Evolutionary conservation across 2,329 filamentous ascomycete species (phyloP), one percentile per base, ranked within the genome.

Genomic region (Phialemoniopsis sp.): DNA sequence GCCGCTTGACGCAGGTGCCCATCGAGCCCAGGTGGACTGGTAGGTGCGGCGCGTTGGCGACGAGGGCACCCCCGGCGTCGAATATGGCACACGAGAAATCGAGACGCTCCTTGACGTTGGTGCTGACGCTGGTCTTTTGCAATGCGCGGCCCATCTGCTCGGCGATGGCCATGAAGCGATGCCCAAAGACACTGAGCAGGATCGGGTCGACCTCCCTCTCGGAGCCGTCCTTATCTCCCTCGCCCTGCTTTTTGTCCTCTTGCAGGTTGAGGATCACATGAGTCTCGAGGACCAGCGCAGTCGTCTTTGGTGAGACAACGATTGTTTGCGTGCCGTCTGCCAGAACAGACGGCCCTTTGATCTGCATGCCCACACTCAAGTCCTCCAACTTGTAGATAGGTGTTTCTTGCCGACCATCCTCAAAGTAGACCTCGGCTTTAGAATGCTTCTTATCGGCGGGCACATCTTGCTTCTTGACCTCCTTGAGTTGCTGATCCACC

Each of bases 241-340:
- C 39, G 26, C 46, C 40, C 39, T 52, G 50, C 18, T 55, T 70
- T 46, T 38, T 56, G 45, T 76, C 66, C 34, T 81, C 80, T 39
- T 82, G 78, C 31, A 93, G 76, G 47, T 95, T 89, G 54, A 96
- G 90, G 7, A 96, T 76, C 8, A 96, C 88, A 52, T 95, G 91
- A 0, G 89, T 95, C 46, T 88, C 75, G 14, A 95, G 81, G 26
- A 95, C 72, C 17, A 89, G 64, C 0, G 90, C 91, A 16, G 80
- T 78, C 3, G 89, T 79, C 21, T 77, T 78, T 0, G 90, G 91
- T 0, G 87, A 87, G 3, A 96, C 82, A 1, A 96, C 87, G 46
- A 97, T 93, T 0, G 91, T 97, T 62, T 96, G 91, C 1, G 87
- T 90, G 8, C 85, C 85, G 54, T 91, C 90, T 3, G 88, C 88